These are phyloP conservation scores for Emydomyces testavorans DNA, from an alignment of 2,329 filamentous ascomycete genomes.

Conservation along the genomic window DNA sequence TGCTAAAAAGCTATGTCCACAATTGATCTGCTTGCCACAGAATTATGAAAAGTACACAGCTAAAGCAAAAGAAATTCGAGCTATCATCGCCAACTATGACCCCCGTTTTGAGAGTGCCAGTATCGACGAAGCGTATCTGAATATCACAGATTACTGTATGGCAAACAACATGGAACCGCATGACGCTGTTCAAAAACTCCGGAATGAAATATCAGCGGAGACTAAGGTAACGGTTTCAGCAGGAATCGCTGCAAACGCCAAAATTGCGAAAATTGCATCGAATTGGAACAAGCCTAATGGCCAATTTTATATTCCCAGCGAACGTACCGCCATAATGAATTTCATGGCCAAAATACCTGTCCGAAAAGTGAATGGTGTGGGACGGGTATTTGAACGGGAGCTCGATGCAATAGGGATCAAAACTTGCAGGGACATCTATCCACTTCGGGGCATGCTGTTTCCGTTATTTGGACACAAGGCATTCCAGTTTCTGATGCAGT, in stretches of 20 bases:
- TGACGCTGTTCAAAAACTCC: slow-evolving; percentile 64
- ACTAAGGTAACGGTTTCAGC: slow-evolving; percentile 83
- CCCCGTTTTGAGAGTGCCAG: slow-evolving; percentile 83
- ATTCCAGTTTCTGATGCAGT: slow-evolving; percentile 72
- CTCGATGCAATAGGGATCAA: slow-evolving; percentile 76
- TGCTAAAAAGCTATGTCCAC: slow-evolving; percentile 82
- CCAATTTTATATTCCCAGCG: slow-evolving; percentile 64
- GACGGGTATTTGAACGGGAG: slow-evolving; percentile 83
- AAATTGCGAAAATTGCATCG: slow-evolving; percentile 87
- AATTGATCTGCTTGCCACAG: slow-evolving; percentile 67
- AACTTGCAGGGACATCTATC: slow-evolving; percentile 78
- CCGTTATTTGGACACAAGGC: slow-evolving; percentile 85
- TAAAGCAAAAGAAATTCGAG: slow-evolving; percentile 78
- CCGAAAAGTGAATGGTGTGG: slow-evolving; percentile 89
- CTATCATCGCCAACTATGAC: slow-evolving; percentile 77
- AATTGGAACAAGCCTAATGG: slow-evolving; percentile 96
- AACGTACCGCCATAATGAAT: slow-evolving; percentile 61
- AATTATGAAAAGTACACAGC: slow-evolving; percentile 86
- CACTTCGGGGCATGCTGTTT: slow-evolving; percentile 58
- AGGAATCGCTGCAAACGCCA: slow-evolving; percentile 85
- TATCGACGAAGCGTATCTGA: slow-evolving; percentile 92
- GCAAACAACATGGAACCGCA: slow-evolving; percentile 57
- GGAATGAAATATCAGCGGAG: slow-evolving; percentile 60
- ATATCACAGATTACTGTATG: slow-evolving; percentile 76
- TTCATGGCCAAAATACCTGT: slow-evolving; percentile 80